Evolutionary conservation across 2,329 filamentous ascomycete genomes (phyloP).

Genomic region (Myriosclerotinia curreyana): DNA sequence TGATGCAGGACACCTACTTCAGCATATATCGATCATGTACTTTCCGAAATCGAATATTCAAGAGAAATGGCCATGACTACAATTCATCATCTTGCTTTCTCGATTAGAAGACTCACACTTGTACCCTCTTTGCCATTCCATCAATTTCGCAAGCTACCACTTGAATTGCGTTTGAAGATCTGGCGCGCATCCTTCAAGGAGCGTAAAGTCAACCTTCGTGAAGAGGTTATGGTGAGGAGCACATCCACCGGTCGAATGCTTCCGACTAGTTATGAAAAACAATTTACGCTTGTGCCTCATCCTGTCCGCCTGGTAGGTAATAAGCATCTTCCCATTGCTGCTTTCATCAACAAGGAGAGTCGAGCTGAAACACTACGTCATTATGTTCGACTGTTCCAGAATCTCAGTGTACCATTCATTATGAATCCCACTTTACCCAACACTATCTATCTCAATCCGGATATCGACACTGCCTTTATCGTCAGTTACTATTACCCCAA

Average conservation of each 20-base stretch:
- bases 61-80: neutral
- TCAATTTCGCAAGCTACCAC: neutral
- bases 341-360: neutral
- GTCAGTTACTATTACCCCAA: neutral
- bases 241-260: too few relatives aligned
- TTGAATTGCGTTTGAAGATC: constrained; percentile 2
- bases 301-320: neutral
- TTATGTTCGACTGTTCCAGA: neutral
- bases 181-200: neutral
- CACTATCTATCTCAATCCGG: neutral
- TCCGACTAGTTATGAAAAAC: neutral
- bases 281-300: neutral
- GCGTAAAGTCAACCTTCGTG: constrained; percentile 1
- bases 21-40: neutral
- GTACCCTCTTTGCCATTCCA: neutral
- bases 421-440: neutral
- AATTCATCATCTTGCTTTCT: neutral
- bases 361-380: neutral
- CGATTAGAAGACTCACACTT: neutral
- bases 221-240: neutral
- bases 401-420: neutral
- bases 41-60: neutral
- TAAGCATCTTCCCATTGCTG: neutral
- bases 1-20: neutral
- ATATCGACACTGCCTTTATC: neutral